Evolutionary conservation across 129 eudicot genomes (phyloP).

Genomic region (Chrysanthemum makinoi): DNA sequence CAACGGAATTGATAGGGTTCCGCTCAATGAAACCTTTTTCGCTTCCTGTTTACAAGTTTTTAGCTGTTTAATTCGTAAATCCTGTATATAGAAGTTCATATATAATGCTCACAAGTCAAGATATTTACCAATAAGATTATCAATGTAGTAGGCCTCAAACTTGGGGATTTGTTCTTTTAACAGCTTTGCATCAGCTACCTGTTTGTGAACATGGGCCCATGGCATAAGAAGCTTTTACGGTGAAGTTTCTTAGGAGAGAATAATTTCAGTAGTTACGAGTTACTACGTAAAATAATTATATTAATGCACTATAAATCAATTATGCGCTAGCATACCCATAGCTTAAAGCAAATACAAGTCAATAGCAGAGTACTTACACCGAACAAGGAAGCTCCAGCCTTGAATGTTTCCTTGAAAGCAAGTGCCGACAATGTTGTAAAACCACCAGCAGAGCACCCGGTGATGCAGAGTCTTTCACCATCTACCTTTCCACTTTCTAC

Average conservation of each 20-base stretch:
- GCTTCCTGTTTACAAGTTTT: slow-evolving; percentile 25
- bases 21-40: slow-evolving; percentile 33
- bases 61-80: not conserved
- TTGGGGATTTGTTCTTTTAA: slow-evolving; percentile 39
- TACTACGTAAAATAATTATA: not conserved
- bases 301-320: not conserved
- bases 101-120: not conserved
- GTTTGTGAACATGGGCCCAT: slow-evolving; percentile 20
- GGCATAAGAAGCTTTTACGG: slow-evolving; percentile 5
- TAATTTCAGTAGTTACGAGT: no score
- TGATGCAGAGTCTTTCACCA: slow-evolving; percentile 44
- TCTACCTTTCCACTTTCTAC: slow-evolving; percentile 44
- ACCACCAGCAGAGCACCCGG: slow-evolving; percentile 59
- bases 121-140: slow-evolving; percentile 39
- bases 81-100: not conserved
- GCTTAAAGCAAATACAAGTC: not conserved
- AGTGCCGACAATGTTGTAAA: slow-evolving; percentile 49
- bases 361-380: slow-evolving; percentile 36
- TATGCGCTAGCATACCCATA: not conserved
- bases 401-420: slow-evolving; percentile 44
- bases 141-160: slow-evolving; percentile 41
- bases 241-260: not conserved
- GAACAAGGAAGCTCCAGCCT: slow-evolving; percentile 55
- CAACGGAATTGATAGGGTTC: slow-evolving; percentile 43
- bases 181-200: slow-evolving; percentile 43